Evolutionary conservation across 2,329 filamentous ascomycete species (phyloP), one percentile per base, ranked within the genome.

Genomic region (Fusarium xyrophilum): DNA sequence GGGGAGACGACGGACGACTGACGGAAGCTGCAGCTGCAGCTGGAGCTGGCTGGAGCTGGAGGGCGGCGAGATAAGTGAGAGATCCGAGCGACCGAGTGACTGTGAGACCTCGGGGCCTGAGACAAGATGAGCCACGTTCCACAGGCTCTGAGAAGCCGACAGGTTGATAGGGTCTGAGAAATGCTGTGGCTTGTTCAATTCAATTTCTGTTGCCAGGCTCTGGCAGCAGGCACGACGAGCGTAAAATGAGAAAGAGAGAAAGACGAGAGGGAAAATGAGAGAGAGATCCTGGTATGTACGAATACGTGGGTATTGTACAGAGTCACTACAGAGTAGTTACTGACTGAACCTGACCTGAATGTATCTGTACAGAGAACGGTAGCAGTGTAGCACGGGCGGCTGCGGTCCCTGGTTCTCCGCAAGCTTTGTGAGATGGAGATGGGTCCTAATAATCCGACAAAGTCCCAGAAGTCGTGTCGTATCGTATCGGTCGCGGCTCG

Each of bases 401-500:
- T 54, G 58, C 63, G 63, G 67, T 54, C 50, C 59, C 67, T 67
- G 57, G 46, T 64, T 60, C 67, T 69, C 67, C 67, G 54, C 67
- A 70, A 64, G 67, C 67, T 67, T 67, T 70, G 51, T 60, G 67
- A 67, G 66, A 60, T 69, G 66, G 50, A 65, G 54, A 51, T 53
- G 56, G 50, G 27, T 44, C 53, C 58, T 36, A 61, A 56, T 36
- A 61, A 56, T 68, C 36, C 58, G 55, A 67, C 57, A 55, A 53
- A 68, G 54, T 51, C 44, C 40, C 46, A 56, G 17, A 56, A 32
- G 58, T 53, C 63, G 51, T 69, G 67, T 70, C 63, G 67, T 69
- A 68, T 69, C 63, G 67, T 70, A 70, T 69, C 67, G 67, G 67
- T 54, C 55, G 63, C 52, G 63, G 63, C 68, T 69, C 56, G 56